phyloP scores from a whole-genome alignment of 805 yeast species.

The Clavispora carvajalis region DNA sequence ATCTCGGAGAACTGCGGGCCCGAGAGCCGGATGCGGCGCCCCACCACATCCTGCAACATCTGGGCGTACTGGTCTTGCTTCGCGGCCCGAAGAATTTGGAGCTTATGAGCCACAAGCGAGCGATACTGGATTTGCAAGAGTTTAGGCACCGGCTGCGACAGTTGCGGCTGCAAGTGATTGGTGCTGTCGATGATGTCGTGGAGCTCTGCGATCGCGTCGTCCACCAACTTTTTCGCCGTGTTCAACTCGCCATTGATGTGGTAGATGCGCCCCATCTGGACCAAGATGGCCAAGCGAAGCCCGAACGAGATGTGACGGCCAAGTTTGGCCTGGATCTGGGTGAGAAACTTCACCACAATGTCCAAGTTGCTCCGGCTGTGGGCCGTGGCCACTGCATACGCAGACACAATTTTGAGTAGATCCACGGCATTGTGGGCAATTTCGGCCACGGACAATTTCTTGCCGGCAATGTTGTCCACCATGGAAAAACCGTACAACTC shows the following conservation, averaged over 20 bases:
- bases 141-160: conserved; percentile 15
- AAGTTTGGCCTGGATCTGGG: conserved; percentile 20
- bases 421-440: conserved; percentile 14
- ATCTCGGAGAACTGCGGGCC: conserved; percentile 17
- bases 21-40: conserved; percentile 14
- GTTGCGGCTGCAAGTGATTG: neutral
- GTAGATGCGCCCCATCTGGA: conserved; percentile 27
- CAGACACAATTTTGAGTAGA: conserved; percentile 23
- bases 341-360: conserved; percentile 25
- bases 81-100: conserved; percentile 6
- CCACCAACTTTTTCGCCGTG: conserved; percentile 20
- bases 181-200: conserved; percentile 11
- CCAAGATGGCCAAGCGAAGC: conserved; percentile 21
- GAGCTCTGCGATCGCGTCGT: conserved; percentile 23
- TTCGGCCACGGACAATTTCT: conserved; percentile 5
- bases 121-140: conserved; percentile 16
- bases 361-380: conserved; percentile 15
- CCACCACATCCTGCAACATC: neutral
- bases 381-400: conserved; percentile 17
- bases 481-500: conserved; percentile 26
- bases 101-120: conserved; percentile 14
- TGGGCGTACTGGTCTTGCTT: neutral
- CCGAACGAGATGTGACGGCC: conserved; percentile 18
- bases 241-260: conserved; percentile 17
- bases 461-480: conserved; percentile 1